A percentile compares a stretch with the other conserved stretches of the same genome.
Conservation (phyloP, 225 moss, liverwort and hornwort species). For the Physcomitrium patens region DNA sequence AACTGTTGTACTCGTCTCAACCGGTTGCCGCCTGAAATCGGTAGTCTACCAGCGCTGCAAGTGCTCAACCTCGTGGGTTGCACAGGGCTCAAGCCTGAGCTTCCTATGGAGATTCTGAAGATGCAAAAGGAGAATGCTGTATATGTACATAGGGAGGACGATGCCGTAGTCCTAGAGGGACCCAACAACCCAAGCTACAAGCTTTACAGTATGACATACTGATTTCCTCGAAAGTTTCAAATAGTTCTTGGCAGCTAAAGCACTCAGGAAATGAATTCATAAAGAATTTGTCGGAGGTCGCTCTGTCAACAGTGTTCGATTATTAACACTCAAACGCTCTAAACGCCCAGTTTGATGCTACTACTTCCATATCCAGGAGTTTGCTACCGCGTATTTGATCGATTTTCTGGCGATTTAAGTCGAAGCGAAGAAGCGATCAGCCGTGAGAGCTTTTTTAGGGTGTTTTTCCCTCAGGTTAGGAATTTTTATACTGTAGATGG, state of each 20-base stretch:
- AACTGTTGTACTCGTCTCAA: constrained; percentile 87
- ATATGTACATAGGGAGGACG: constrained; percentile 79
- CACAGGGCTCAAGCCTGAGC: constrained; percentile 77
- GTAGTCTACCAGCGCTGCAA: constrained; percentile 74
- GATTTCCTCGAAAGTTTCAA: constrained; percentile 6
- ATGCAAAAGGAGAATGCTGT: constrained; percentile 66
- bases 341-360: constrained; percentile 1
- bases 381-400: background rate
- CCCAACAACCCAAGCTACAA: constrained; percentile 77
- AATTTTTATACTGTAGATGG: constrained; percentile 44
- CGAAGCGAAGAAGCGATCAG: background rate
- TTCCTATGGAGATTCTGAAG: constrained; percentile 74
- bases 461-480: constrained; percentile 42
- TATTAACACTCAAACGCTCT: constrained; percentile 17
- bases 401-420: constrained; percentile 5
- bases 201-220: constrained; percentile 78
- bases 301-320: constrained; percentile 29
- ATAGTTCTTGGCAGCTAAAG: background rate
- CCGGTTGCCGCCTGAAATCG: constrained; percentile 78
- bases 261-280: too few species aligned
- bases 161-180: constrained; percentile 66
- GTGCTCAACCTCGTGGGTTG: constrained; percentile 95
- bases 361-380: background rate
- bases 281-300: background rate
- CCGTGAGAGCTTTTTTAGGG: constrained; percentile 36